Evolutionary conservation across 148 eudicot species (phyloP), one percentile per base, ranked within the genome.

Genomic region (Arctostaphylos glauca): DNA sequence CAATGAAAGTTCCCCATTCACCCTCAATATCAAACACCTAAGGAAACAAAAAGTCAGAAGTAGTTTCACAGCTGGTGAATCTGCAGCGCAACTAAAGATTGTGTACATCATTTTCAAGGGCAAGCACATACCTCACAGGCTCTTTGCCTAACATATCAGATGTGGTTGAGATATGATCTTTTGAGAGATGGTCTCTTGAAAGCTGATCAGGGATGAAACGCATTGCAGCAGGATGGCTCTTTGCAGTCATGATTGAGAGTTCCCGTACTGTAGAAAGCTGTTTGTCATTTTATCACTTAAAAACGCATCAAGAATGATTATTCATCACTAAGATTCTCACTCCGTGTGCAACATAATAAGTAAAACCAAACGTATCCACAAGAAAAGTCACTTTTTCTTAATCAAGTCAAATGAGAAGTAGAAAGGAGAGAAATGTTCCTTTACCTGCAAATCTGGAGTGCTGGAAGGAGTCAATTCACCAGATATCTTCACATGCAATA

Each of bases 201-300:
- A 85, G 90, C 87, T 93, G 99, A 89, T 93, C 96, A 67, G 99
- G 99, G 84, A 96, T 94, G 79, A 96, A 94, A 56, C 92, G 94
- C 95, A 96, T 96, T 75, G 94, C 91, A 83, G 92, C 92, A 78
- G 99, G 99, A 85, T 95, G 94, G 90, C 94, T 92, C 91, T 96
- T 96, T 44, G 99, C 99, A 81, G 95, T 93, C 98, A 96, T 93
- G 87, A 96, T 96, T 68, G 99, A 96, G 83, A 96, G 98, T 87
- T 96, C 98, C 85, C 99, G 95, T 96, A 96, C 99, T 94, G 99
- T 94, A 94, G 99, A 94, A 94, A 96, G 98, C 99, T 96, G 99
- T 96, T 96, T 93, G 99, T 94, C 98, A 96, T 94, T 90, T 93
- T 90, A 96, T 91, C 92, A 94, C 99, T 94, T 96, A 91, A 94